These are phyloP conservation scores for Quercus cerris DNA, from an alignment of 306 rosid genomes.

Conservation along the genomic window DNA sequence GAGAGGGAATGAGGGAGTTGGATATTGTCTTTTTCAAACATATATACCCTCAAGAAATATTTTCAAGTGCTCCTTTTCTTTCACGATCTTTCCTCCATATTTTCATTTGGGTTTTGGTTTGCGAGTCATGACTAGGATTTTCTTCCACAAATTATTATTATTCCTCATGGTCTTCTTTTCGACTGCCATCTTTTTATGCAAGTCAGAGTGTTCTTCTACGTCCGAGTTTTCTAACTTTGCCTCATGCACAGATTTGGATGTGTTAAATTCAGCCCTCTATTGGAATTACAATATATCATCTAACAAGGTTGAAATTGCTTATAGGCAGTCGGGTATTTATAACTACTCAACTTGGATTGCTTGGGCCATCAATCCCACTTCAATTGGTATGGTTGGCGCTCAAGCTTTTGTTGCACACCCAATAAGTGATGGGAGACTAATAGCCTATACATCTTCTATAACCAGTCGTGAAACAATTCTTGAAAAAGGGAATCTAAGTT, in stretches of 20 bases:
- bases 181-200: no score
- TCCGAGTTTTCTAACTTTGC: not conserved
- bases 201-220: no score
- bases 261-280: constrained; percentile 20
- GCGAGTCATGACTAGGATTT: no score
- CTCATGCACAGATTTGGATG: constrained; percentile 21
- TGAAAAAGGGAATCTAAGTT: constrained; percentile 18
- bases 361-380: constrained; percentile 46
- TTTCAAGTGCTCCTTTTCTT: no score
- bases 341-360: constrained; percentile 29
- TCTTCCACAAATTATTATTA: no score
- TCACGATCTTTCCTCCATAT: no score
- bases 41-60: no score
- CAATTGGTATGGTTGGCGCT: constrained; percentile 41
- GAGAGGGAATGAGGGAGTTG: no score
- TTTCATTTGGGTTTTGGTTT: no score
- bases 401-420: constrained; percentile 24
- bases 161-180: no score
- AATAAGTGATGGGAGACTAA: constrained; percentile 16
- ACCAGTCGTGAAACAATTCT: constrained; percentile 5
- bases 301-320: constrained; percentile 23
- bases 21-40: no score
- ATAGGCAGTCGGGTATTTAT: not conserved
- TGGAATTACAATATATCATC: constrained; percentile 33
- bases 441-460: constrained; percentile 17